Evolutionary conservation across 1,284 basidiomycete genomes (phyloP).

Genomic region (Malassezia globosa): DNA sequence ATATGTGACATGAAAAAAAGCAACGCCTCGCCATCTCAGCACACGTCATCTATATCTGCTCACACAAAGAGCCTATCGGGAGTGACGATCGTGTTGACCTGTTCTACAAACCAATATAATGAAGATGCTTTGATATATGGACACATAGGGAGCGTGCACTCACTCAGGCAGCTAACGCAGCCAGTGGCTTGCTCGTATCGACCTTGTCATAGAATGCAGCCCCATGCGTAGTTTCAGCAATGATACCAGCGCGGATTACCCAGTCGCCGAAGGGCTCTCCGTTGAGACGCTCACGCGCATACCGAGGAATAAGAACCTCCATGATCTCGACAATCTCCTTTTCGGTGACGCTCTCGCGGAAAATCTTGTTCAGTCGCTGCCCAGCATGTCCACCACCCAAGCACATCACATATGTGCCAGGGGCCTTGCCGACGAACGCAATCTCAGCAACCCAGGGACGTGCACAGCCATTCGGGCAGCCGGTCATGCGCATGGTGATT

Average conservation of each 20-base stretch:
- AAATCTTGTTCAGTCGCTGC: slow-evolving; percentile 85
- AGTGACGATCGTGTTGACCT: no score
- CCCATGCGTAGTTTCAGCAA: slow-evolving; percentile 36
- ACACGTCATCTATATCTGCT: no score
- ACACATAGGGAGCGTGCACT: no score
- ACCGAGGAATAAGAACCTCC: slow-evolving; percentile 80
- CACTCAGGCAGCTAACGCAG: not conserved
- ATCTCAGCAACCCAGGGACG: slow-evolving; percentile 89
- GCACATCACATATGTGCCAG: slow-evolving; percentile 84
- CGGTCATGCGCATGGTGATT: slow-evolving; percentile 85
- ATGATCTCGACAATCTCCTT: slow-evolving; percentile 86
- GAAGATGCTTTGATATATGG: no score
- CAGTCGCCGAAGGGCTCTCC: slow-evolving; percentile 93
- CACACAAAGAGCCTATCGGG: no score
- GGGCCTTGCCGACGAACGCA: slow-evolving; percentile 92
- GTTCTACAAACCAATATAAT: no score
- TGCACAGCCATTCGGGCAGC: slow-evolving; percentile 48
- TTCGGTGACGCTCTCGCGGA: slow-evolving; percentile 77
- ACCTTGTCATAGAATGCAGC: slow-evolving; percentile 37
- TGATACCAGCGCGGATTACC: slow-evolving; percentile 55
- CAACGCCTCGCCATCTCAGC: no score
- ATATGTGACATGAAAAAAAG: no score
- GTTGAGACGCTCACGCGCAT: slow-evolving; percentile 74
- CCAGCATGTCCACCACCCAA: slow-evolving; percentile 90
- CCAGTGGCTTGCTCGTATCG: slow-evolving; percentile 8